phyloP scores from a whole-genome alignment of 2,329 filamentous ascomycete genomes.

The Monilinia fructigena region DNA sequence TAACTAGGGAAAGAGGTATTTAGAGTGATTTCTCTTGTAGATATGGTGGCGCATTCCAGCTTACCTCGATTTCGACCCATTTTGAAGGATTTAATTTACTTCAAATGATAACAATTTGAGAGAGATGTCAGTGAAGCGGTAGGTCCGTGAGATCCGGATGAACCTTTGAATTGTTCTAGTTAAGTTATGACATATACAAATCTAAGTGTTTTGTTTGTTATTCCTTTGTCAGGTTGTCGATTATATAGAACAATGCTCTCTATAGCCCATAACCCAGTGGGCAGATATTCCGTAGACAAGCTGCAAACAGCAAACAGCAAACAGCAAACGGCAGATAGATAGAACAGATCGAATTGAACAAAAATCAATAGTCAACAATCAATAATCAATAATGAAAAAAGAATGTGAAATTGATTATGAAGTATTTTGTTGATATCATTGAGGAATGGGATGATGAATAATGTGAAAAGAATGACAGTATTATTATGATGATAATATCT shows the following conservation, averaged over 20 bases:
- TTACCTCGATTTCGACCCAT: slow-evolving; percentile 42
- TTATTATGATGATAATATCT: too few relatives aligned
- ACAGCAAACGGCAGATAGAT: too few relatives aligned
- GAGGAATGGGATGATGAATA: slow-evolving; percentile 20
- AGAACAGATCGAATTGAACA: too few relatives aligned
- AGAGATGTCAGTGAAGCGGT: slow-evolving; percentile 11
- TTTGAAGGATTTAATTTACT: slow-evolving; percentile 27
- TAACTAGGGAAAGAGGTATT: slow-evolving; percentile 53
- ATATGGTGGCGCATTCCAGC: slow-evolving; percentile 25
- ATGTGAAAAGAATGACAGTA: neutral
- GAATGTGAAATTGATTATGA: slow-evolving; percentile 10
- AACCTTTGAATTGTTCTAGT: slow-evolving; percentile 16
- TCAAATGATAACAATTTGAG: neutral
- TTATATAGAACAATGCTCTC: neutral
- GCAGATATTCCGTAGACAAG: neutral
- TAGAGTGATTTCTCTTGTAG: slow-evolving; percentile 11
- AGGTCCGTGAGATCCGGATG: slow-evolving; percentile 33
- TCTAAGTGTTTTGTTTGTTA: slow-evolving; percentile 9
- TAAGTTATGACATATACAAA: slow-evolving; percentile 26
- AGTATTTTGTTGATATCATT: neutral
- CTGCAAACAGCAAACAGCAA: slow-evolving; percentile 5
- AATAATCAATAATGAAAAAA: slow-evolving; percentile 1
- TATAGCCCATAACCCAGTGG: neutral
- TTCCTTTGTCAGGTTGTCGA: slow-evolving; percentile 8
- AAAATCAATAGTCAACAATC: too few relatives aligned